phyloP scores from a whole-genome alignment of 805 yeast genomes.

The Jamesozyma jinghongensis region DNA sequence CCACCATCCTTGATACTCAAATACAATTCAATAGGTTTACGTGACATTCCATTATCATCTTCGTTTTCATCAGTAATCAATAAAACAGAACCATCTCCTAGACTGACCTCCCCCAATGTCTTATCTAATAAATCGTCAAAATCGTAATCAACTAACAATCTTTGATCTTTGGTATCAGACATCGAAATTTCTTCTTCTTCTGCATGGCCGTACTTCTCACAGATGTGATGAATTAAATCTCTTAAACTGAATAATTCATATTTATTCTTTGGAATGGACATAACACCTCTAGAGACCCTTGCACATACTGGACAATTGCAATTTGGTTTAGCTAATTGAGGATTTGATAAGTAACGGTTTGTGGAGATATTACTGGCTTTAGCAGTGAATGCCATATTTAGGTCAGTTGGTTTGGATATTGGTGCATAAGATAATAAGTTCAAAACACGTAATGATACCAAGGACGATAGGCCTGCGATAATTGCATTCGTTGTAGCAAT shows the following conservation, averaged over 20 bases:
- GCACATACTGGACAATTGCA: slow-evolving; percentile 63
- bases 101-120: slow-evolving; percentile 43
- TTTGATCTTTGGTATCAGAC: slow-evolving; percentile 32
- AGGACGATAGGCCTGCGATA: slow-evolving; percentile 78
- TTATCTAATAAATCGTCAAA: slow-evolving; percentile 66
- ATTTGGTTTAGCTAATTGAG: slow-evolving; percentile 53
- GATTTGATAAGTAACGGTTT: slow-evolving; percentile 55
- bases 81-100: slow-evolving; percentile 52
- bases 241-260: slow-evolving; percentile 31
- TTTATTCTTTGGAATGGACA: slow-evolving; percentile 27
- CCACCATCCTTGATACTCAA: slow-evolving; percentile 27
- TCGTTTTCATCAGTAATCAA: slow-evolving; percentile 79
- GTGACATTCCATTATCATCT: slow-evolving; percentile 20
- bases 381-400: slow-evolving; percentile 43
- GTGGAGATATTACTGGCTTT: slow-evolving; percentile 36
- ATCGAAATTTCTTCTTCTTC: slow-evolving; percentile 31
- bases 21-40: slow-evolving; percentile 56
- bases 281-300: slow-evolving; percentile 42
- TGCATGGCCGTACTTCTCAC: slow-evolving; percentile 40
- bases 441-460: slow-evolving; percentile 57
- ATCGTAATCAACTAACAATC: slow-evolving; percentile 73
- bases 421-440: slow-evolving; percentile 27
- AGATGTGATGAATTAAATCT: slow-evolving; percentile 44
- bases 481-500: slow-evolving; percentile 97
- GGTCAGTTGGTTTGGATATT: slow-evolving; percentile 30